Percentiles rank a stretch among this genome's conserved stretches.
Conservation (phyloP, 208 protist species). For the Acanthamoeba triangularis region DNA sequence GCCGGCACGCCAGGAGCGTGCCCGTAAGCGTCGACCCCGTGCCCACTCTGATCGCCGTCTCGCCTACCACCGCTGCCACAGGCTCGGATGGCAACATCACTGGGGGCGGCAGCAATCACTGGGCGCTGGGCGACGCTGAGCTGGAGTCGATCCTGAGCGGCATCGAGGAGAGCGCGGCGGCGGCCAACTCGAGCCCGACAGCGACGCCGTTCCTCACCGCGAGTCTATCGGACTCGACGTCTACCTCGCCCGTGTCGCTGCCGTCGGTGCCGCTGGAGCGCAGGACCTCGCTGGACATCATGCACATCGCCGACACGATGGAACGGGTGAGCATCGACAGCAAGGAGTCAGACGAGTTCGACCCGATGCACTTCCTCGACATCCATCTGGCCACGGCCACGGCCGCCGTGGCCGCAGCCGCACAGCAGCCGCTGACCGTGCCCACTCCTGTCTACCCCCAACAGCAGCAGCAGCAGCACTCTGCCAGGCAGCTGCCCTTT, state of each 20-base stretch:
- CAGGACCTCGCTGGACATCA: constrained; percentile 11
- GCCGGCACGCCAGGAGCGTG: background rate
- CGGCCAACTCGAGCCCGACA: background rate
- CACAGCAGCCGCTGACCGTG: background rate
- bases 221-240: background rate
- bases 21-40: background rate
- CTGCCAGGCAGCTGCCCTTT: too few species aligned
- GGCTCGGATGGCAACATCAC: background rate
- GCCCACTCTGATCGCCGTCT: background rate
- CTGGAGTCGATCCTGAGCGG: background rate
- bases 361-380: constrained; percentile 46
- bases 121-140: background rate
- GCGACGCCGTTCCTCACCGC: background rate
- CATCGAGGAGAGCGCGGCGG: background rate
- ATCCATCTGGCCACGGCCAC: background rate
- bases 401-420: background rate
- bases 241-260: background rate
- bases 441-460: background rate
- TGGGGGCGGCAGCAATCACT: background rate
- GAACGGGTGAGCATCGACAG: constrained; percentile 35
- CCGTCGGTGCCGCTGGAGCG: background rate
- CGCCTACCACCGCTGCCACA: background rate
- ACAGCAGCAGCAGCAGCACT: too few species aligned
- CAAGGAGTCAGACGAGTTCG: constrained; percentile 24
- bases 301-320: constrained; percentile 63